These are phyloP conservation scores for Canariomyces notabilis DNA, from an alignment of 2,329 filamentous ascomycete genomes.

Conservation along the genomic window DNA sequence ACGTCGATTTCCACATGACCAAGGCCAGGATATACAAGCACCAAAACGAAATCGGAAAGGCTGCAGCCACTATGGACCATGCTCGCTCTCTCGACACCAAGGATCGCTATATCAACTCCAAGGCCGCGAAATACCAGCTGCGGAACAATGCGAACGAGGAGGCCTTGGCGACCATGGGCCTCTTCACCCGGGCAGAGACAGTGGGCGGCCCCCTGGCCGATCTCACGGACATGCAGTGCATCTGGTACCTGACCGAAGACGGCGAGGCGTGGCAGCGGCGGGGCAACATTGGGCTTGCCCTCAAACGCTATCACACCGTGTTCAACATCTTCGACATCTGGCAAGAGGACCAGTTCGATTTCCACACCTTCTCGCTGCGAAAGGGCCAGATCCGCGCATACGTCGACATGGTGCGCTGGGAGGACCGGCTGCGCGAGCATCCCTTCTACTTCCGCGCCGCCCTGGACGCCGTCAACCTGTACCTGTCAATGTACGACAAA, in stretches of 20 bases:
- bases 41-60: constrained; percentile 70
- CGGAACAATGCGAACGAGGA: constrained; percentile 86
- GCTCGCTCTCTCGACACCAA: constrained; percentile 80
- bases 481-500: constrained; percentile 72
- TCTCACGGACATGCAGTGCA: constrained; percentile 94
- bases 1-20: constrained; percentile 90
- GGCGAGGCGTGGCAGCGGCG: constrained; percentile 82
- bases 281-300: constrained; percentile 73
- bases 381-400: constrained; percentile 96
- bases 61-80: constrained; percentile 81
- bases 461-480: constrained; percentile 73
- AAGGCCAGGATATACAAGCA: constrained; percentile 96
- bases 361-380: constrained; percentile 93
- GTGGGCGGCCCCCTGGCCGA: constrained; percentile 83
- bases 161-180: constrained; percentile 80
- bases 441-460: constrained; percentile 88
- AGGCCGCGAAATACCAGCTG: constrained; percentile 93
- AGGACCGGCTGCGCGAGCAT: constrained; percentile 84
- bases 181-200: constrained; percentile 91
- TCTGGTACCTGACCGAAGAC: constrained; percentile 96
- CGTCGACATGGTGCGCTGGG: constrained; percentile 94
- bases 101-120: constrained; percentile 97
- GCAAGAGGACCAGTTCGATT: constrained; percentile 98
- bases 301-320: constrained; percentile 87
- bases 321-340: constrained; percentile 93